phyloP scores from a whole-genome alignment of 2,329 filamentous ascomycete species.

The Sclerotinia subarctica region DNA sequence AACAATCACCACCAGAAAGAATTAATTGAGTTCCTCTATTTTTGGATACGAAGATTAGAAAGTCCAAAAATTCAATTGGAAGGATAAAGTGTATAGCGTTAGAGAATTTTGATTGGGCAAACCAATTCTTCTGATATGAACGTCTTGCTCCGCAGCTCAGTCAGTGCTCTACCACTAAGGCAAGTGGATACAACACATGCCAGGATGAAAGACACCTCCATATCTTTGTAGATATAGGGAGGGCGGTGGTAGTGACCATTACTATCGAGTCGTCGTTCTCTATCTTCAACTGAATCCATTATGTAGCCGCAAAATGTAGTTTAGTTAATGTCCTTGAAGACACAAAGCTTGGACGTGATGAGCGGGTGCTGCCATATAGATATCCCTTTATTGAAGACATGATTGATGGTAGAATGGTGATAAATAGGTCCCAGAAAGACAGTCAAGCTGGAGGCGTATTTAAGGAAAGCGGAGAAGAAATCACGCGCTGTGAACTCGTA shows the following conservation, averaged over 20 bases:
- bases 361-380: background rate
- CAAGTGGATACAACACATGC: constrained; percentile 1
- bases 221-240: background rate
- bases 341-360: background rate
- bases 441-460: background rate
- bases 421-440: background rate
- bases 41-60: background rate
- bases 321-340: background rate
- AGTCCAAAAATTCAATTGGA: constrained; percentile 2
- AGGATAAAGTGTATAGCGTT: constrained; percentile 3
- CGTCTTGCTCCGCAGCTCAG: background rate
- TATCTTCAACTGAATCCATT: background rate
- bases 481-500: background rate
- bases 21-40: background rate
- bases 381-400: background rate
- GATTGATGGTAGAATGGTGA: too few relatives aligned
- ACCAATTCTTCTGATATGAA: background rate
- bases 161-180: background rate
- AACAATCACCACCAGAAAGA: too few relatives aligned
- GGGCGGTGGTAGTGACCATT: background rate
- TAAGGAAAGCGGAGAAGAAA: background rate
- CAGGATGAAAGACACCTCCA: background rate
- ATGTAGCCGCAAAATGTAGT: background rate
- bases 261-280: background rate
- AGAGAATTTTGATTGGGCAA: background rate